These are phyloP conservation scores for Anastatica hierochuntica DNA, from an alignment of 345 rosid species.

Conservation along the genomic window DNA sequence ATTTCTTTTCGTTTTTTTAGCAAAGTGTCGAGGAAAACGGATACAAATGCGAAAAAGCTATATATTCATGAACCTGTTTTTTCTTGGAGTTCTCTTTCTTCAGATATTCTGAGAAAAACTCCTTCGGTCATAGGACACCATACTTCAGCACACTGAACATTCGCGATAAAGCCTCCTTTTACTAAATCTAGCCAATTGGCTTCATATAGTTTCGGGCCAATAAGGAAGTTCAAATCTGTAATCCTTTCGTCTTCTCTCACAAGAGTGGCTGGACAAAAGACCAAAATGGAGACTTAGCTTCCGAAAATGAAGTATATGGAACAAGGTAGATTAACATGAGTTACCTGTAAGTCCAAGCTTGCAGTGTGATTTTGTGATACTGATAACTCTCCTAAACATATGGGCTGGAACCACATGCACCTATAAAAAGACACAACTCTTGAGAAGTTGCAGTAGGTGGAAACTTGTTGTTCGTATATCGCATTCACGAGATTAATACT, in stretches of 20 bases:
- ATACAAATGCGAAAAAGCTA: neutral
- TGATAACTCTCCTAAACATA: slow-evolving; percentile 97
- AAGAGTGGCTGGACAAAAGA: slow-evolving; percentile 63
- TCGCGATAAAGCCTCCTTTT: slow-evolving; percentile 94
- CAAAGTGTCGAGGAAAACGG: neutral
- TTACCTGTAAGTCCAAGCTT: slow-evolving; percentile 96
- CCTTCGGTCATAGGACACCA: slow-evolving; percentile 99
- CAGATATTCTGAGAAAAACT: slow-evolving; percentile 89
- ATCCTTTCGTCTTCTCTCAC: slow-evolving; percentile 99
- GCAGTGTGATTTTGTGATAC: slow-evolving; percentile 96
- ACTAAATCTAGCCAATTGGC: slow-evolving; percentile 99
- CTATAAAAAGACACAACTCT: slow-evolving; percentile 24
- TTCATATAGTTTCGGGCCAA: slow-evolving; percentile 95
- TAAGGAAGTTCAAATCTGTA: slow-evolving; percentile 95
- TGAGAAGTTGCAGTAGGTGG: neutral
- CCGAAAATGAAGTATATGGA: neutral
- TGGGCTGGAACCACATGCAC: slow-evolving; percentile 99
- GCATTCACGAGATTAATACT: neutral
- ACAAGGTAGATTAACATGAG: neutral
- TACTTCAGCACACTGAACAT: slow-evolving; percentile 98
- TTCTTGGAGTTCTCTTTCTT: slow-evolving; percentile 94
- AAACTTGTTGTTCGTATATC: neutral
- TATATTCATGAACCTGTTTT: slow-evolving; percentile 52
- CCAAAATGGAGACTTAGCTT: slow-evolving; percentile 3
- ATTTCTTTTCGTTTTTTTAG: too few relatives aligned